A percentile compares a stretch with the other conserved stretches of the same genome.
These are phyloP conservation scores for Dictyostelium citrinum DNA, from an alignment of 78 protist species.

Conservation along the genomic window DNA sequence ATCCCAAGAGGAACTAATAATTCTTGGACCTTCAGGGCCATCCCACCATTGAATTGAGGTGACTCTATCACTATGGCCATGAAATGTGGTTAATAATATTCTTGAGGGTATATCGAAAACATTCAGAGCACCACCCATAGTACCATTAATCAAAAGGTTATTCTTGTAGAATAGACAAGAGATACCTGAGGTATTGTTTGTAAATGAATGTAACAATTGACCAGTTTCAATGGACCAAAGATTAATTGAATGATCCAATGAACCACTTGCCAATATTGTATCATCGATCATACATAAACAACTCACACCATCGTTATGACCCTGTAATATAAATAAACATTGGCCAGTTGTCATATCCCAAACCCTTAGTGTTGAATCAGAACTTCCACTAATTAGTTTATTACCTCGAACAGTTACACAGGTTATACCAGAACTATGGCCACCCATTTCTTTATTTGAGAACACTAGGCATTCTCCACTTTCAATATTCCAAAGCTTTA, in stretches of 20 bases:
- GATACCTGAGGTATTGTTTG: slow-evolving; percentile 34
- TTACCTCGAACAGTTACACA: slow-evolving; percentile 40
- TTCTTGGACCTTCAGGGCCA: slow-evolving; percentile 33
- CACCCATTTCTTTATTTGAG: slow-evolving; percentile 5
- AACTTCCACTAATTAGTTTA: slow-evolving; percentile 38
- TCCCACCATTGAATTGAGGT: slow-evolving; percentile 76
- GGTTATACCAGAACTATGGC: slow-evolving; percentile 50
- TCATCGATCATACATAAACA: slow-evolving; percentile 58
- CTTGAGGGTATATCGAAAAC: slow-evolving; percentile 62
- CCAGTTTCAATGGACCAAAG: slow-evolving; percentile 59
- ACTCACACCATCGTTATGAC: slow-evolving; percentile 66
- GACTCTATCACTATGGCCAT: slow-evolving; percentile 51
- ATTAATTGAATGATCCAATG: slow-evolving; percentile 57
- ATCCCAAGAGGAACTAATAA: slow-evolving; percentile 51
- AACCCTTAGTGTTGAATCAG: slow-evolving; percentile 37
- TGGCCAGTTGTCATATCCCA: slow-evolving; percentile 53
- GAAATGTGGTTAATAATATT: slow-evolving; percentile 19
- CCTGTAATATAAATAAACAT: slow-evolving; percentile 28
- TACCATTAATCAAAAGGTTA: slow-evolving; percentile 55
- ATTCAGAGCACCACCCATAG: slow-evolving; percentile 56
- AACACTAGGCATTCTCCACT: slow-evolving; percentile 21
- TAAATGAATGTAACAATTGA: background rate
- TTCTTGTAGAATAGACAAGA: slow-evolving; percentile 58
- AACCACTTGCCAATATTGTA: slow-evolving; percentile 31
- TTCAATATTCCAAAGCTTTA: slow-evolving; percentile 54